These are phyloP conservation scores for Petunia axillaris DNA, from an alignment of 257 asterid species.

Conservation along the genomic window DNA sequence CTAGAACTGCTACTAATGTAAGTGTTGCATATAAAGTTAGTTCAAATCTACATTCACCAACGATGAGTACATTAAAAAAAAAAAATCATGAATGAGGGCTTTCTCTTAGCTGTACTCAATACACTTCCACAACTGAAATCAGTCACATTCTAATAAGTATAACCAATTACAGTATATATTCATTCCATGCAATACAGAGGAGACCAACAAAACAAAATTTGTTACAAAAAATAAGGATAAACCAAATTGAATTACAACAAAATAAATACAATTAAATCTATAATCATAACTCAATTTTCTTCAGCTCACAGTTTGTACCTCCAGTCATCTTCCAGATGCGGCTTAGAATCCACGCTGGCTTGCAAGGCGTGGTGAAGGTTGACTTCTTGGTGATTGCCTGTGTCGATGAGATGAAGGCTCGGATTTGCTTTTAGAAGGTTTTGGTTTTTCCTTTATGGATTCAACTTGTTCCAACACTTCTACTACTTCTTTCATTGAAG, in stretches of 20 bases:
- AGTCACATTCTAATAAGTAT: background rate
- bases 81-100: background rate
- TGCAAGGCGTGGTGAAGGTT: conserved; percentile 29
- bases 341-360: conserved; percentile 27
- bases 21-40: too few species aligned
- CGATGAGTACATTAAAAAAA: too few species aligned
- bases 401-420: conserved; percentile 27
- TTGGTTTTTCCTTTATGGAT: conserved; percentile 33
- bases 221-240: background rate
- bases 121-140: conserved; percentile 14
- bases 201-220: background rate
- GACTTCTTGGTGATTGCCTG: conserved; percentile 19
- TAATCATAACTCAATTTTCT: conserved; percentile 11
- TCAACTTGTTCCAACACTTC: conserved; percentile 49
- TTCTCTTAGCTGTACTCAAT: background rate
- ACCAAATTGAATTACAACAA: conserved; percentile 21
- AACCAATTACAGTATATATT: background rate
- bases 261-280: conserved; percentile 15
- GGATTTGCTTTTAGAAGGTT: conserved; percentile 25
- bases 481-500: conserved; percentile 51
- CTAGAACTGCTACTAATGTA: too few species aligned
- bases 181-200: background rate
- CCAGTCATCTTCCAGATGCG: conserved; percentile 32
- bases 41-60: too few species aligned
- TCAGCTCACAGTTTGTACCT: background rate